Conservation (phyloP, 495 filamentous ascomycete genomes). For the Aspergillus taichungensis region DNA sequence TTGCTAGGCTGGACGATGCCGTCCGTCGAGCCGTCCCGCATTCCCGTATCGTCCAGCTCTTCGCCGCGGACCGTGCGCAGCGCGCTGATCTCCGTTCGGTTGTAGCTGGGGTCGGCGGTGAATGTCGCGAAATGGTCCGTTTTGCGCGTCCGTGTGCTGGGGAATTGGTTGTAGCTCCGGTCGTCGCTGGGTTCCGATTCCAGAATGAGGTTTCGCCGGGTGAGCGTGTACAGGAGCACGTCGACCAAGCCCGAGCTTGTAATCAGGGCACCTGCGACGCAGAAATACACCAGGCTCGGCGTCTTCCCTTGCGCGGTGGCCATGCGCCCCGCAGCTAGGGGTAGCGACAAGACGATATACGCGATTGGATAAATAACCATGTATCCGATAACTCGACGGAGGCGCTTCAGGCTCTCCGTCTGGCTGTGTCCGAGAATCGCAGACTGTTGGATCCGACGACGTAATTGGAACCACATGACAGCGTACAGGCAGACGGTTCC, state of each 20-base stretch:
- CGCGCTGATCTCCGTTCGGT: constrained; percentile 16
- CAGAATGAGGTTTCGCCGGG: constrained; percentile 43
- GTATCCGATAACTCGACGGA: constrained; percentile 47
- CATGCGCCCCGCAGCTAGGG: constrained; percentile 62
- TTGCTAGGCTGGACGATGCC: constrained; percentile 24
- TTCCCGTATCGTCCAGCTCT: constrained; percentile 12
- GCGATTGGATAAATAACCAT: constrained; percentile 71
- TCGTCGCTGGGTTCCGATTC: constrained; percentile 34
- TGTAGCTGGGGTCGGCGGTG: constrained; percentile 23
- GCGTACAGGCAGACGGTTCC: constrained; percentile 56
- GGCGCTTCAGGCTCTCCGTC: constrained; percentile 29
- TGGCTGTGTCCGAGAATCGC: constrained; percentile 30
- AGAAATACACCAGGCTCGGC: constrained; percentile 52
- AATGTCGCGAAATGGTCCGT: constrained; percentile 27
- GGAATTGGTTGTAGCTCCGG: constrained; percentile 29
- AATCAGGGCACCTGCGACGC: constrained; percentile 61
- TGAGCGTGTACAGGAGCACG: constrained; percentile 62
- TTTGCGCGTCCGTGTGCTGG: constrained; percentile 23
- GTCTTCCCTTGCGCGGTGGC: constrained; percentile 47
- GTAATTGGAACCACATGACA: constrained; percentile 54
- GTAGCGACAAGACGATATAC: constrained; percentile 62
- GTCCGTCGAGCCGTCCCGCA: constrained; percentile 31
- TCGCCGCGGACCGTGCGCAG: constrained; percentile 13
- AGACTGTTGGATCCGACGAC: constrained; percentile 35
- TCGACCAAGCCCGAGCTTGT: constrained; percentile 68